Evolutionary conservation across 2,329 filamentous ascomycete genomes (phyloP), one percentile per base, ranked within the genome.

Genomic region (Mariannaea elegans): DNA sequence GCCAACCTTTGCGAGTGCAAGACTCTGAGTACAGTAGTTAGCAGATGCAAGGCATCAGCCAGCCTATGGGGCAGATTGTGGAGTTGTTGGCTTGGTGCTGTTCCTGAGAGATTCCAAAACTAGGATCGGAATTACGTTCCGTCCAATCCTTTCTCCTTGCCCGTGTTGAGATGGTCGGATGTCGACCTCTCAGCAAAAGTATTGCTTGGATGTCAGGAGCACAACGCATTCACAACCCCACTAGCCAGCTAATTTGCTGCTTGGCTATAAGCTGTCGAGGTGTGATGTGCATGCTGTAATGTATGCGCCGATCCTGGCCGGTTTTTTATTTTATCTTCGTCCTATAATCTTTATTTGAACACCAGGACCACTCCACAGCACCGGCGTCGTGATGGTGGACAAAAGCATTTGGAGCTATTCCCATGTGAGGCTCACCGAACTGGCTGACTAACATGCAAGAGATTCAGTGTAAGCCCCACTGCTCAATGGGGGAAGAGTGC

Each of bases 381-480:
- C n/a, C n/a, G 50, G 21, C 45, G 46, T 50, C 38, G 50, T 50
- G 54, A 47, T 34, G 42, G 34, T 10, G 32, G 23, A 51, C 9
- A 19, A 16, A 47, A 24, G 32, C 31, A 19, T 14, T 18, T 27
- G 21, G 49, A 48, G 42, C 65, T 62, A 67, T 59, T 51, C 65
- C 64, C 29, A 70, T 65, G 63, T 44, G 47, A 69, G 68, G 36
- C 59, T 71, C 68, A 71, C 68, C 68, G 68, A 71, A 56, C 50
- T 62, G 47, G 62, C 68, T 68, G 59, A 61, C 60, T 59, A 65
- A 67, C 62, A 42, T 27, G n/a, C n/a, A n/a, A 57, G 39, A 55
- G 56, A 52, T 53, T 49, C 19, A 10, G 13, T 42, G 58, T 59
- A 61, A 52, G 65, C 61, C 63, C 66, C 66, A 69, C 68, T 61